Evolutionary conservation across 805 yeast species (phyloP).

Genomic region (Wickerhamiella spandovensis): DNA sequence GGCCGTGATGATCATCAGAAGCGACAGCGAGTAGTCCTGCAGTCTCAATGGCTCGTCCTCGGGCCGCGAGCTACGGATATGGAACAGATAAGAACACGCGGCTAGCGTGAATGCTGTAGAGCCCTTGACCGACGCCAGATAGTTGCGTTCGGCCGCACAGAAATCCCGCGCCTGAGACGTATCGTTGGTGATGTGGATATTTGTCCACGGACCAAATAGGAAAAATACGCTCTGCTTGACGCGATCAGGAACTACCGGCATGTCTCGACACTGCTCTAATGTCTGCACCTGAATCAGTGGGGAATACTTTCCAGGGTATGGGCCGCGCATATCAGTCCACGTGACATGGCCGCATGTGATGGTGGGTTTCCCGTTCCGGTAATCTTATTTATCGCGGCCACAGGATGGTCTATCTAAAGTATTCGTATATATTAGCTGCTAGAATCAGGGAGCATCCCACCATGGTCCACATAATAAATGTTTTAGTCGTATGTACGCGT

Average conservation of each 20-base stretch:
- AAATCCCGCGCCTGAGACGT: constrained; percentile 24
- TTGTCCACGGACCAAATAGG: constrained; percentile 10
- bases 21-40: constrained; percentile 7
- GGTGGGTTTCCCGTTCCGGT: no score
- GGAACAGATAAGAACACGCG: constrained; percentile 15
- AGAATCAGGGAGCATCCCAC: not conserved
- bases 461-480: not conserved
- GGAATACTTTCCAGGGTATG: no score
- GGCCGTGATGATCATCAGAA: constrained; percentile 14
- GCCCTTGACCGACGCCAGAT: constrained; percentile 14
- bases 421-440: not conserved
- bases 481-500: not conserved
- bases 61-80: constrained; percentile 1
- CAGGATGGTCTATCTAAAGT: not conserved
- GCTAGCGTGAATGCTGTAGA: constrained; percentile 19
- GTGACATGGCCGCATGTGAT: not conserved
- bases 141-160: constrained; percentile 22
- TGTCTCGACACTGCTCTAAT: no score
- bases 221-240: not conserved
- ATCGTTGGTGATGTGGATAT: constrained; percentile 17
- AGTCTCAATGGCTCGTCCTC: not conserved
- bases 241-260: not conserved
- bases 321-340: no score
- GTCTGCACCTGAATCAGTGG: no score
- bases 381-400: no score